Percentiles rank a stretch among this genome's conserved stretches.
phyloP scores from a whole-genome alignment of 148 eudicot genomes.

The Chenopodium berlandieri region DNA sequence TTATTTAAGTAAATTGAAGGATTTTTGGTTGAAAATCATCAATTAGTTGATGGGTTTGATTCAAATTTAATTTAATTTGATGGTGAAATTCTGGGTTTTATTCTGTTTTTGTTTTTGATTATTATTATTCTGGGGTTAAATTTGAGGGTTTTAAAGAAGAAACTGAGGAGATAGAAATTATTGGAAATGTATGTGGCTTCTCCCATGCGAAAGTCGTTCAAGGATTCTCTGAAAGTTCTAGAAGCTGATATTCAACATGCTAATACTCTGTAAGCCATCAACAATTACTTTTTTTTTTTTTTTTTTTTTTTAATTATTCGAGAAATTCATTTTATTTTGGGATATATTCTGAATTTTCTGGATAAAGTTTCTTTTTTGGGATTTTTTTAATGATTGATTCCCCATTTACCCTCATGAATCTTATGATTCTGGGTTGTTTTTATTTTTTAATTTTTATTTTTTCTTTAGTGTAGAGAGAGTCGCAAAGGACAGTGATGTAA shows the following conservation, averaged over 20 bases:
- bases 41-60: neutral
- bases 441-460: neutral
- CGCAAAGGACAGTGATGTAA: neutral
- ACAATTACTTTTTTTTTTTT: neutral
- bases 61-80: neutral
- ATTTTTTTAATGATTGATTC: conserved; percentile 8
- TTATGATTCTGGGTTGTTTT: conserved; percentile 13
- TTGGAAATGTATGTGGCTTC: conserved; percentile 54
- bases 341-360: neutral
- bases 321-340: neutral
- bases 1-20: neutral
- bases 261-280: conserved; percentile 62
- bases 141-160: neutral
- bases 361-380: neutral
- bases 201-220: conserved; percentile 79
- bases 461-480: neutral
- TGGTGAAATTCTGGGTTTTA: conserved; percentile 9
- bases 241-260: conserved; percentile 99
- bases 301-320: neutral
- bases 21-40: neutral
- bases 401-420: neutral
- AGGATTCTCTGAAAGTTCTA: conserved; percentile 93
- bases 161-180: neutral
- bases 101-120: conserved; percentile 5
- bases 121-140: conserved; percentile 4